These are phyloP conservation scores for Hericium coralloides DNA, from an alignment of 768 basidiomycete genomes.

Conservation along the genomic window DNA sequence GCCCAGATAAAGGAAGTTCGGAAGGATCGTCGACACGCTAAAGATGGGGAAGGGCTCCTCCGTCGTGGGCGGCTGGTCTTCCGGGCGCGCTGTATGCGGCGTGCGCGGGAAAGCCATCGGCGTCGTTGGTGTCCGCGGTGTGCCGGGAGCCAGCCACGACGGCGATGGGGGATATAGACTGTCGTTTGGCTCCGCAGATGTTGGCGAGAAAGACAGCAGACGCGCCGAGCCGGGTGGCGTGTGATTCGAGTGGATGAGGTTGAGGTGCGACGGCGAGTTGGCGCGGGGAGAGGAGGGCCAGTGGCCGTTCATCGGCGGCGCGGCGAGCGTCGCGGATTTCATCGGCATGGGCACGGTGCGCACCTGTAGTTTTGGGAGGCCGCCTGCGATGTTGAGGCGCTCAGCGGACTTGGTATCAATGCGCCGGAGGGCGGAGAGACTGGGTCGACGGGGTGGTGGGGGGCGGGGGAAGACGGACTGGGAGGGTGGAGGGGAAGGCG, in stretches of 20 bases:
- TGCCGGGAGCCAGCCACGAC: constrained; percentile 18
- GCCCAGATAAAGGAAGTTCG: constrained; percentile 84
- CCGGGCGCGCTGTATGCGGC: constrained; percentile 57
- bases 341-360: constrained; percentile 44
- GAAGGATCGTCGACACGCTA: constrained; percentile 84
- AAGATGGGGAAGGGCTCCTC: constrained; percentile 60
- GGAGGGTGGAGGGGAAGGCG: constrained; percentile 55
- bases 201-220: constrained; percentile 27
- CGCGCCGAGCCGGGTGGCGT: constrained; percentile 47
- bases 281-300: constrained; percentile 20
- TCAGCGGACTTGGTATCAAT: constrained; percentile 54
- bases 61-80: constrained; percentile 50
- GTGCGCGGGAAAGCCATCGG: constrained; percentile 35
- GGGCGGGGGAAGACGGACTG: constrained; percentile 44
- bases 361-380: constrained; percentile 51
- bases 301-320: constrained; percentile 31
- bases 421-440: constrained; percentile 51
- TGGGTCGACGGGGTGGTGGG: constrained; percentile 49
- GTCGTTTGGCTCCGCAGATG: constrained; percentile 29
- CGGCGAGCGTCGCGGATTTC: constrained; percentile 44
- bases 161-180: constrained; percentile 22
- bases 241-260: constrained; percentile 49
- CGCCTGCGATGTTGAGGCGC: constrained; percentile 27
- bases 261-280: constrained; percentile 53
- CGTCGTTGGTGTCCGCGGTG: constrained; percentile 25